These are phyloP conservation scores for Hypomontagnella submonticulosa DNA, from an alignment of 495 filamentous ascomycete species.

Conservation along the genomic window DNA sequence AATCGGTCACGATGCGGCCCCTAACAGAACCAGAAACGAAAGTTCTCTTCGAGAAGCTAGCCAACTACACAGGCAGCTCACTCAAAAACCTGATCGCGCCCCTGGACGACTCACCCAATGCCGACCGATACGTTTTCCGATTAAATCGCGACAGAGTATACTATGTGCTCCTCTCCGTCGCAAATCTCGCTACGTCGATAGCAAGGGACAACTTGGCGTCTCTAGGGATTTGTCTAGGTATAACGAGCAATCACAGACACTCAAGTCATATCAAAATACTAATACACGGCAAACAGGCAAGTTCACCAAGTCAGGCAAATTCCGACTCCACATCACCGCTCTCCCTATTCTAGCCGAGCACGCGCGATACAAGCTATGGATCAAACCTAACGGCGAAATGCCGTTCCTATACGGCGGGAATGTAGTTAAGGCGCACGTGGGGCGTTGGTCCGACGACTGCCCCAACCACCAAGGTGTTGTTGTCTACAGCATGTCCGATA, in stretches of 20 bases:
- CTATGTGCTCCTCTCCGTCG: constrained; percentile 85
- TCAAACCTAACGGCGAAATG: constrained; percentile 95
- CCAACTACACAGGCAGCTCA: constrained; percentile 81
- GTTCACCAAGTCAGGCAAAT: constrained; percentile 94
- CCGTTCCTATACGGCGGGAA: constrained; percentile 92
- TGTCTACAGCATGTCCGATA: constrained; percentile 80
- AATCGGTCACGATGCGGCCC: constrained; percentile 68
- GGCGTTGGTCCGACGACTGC: constrained; percentile 87
- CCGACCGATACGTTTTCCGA: constrained; percentile 86
- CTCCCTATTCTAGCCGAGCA: constrained; percentile 87
- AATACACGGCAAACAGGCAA: constrained; percentile 62
- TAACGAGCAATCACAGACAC: background rate
- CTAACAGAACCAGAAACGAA: constrained; percentile 79
- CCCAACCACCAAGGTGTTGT: constrained; percentile 81
- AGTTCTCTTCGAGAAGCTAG: constrained; percentile 83
- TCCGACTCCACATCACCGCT: constrained; percentile 83
- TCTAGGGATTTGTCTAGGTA: constrained; percentile 83
- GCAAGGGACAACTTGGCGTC: constrained; percentile 81
- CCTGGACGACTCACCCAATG: constrained; percentile 67
- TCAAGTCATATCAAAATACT: background rate
- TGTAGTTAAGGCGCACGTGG: constrained; percentile 91
- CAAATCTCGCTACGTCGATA: constrained; percentile 87
- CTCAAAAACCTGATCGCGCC: constrained; percentile 83
- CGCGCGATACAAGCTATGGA: constrained; percentile 93
- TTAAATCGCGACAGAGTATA: constrained; percentile 83